phyloP scores from a whole-genome alignment of 129 eudicot genomes.

The Mikania micrantha region DNA sequence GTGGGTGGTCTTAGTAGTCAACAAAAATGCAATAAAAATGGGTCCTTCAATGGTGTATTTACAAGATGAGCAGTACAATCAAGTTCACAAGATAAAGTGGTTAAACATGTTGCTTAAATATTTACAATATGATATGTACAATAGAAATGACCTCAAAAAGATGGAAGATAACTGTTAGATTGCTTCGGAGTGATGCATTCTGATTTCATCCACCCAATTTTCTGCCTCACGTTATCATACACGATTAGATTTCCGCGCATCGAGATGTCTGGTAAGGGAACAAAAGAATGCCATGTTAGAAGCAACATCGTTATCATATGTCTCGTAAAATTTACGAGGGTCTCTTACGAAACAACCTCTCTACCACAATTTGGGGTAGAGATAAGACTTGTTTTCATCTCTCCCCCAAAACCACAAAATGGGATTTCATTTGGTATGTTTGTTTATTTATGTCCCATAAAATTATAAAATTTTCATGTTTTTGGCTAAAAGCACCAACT shows the following conservation, averaged over 20 bases:
- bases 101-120: background rate
- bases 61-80: conserved; percentile 3
- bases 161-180: conserved; percentile 20
- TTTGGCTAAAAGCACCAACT: no score
- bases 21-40: no score
- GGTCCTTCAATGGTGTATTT: background rate
- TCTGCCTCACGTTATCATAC: conserved; percentile 58
- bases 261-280: conserved; percentile 55
- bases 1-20: no score
- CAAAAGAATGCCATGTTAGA: conserved; percentile 1
- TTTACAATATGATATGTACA: conserved; percentile 17
- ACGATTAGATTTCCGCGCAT: conserved; percentile 61
- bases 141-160: conserved; percentile 17
- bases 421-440: no score
- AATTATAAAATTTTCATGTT: no score
- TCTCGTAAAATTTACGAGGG: no score
- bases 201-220: conserved; percentile 70
- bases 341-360: no score
- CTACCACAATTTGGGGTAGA: no score
- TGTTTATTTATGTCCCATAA: no score
- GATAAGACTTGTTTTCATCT: no score
- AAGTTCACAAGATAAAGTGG: background rate
- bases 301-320: no score
- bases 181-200: conserved; percentile 47
- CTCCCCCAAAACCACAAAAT: no score